phyloP scores from a whole-genome alignment of 1,139 yeast species.

The Protomyces inundatus region DNA sequence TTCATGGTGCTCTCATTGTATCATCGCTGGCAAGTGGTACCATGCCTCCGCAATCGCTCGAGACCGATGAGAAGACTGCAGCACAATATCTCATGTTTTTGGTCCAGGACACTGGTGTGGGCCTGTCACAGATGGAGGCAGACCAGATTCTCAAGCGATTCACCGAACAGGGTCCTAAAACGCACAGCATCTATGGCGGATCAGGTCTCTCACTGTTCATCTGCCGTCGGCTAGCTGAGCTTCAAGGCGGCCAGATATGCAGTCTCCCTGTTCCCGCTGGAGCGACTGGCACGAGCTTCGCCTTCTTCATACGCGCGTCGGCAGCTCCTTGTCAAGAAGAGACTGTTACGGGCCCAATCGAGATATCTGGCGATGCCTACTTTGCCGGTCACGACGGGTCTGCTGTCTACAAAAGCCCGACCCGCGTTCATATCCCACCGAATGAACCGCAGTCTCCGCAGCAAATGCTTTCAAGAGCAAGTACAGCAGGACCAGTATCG shows the following conservation, averaged over 20 bases:
- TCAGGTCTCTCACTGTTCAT: constrained; percentile 31
- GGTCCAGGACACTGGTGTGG: constrained; percentile 1
- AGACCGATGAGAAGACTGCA: neutral
- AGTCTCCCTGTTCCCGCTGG: no score
- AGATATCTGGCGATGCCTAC: neutral
- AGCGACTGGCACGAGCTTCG: constrained; percentile 26
- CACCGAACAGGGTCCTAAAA: constrained; percentile 30
- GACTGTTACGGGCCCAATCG: neutral
- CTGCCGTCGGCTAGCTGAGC: constrained; percentile 31
- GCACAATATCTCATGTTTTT: neutral
- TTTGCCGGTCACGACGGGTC: neutral
- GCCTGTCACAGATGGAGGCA: constrained; percentile 1
- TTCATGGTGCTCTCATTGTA: neutral
- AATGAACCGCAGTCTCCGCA: neutral
- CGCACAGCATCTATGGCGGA: constrained; percentile 31
- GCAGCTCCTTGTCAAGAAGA: neutral
- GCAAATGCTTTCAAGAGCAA: neutral
- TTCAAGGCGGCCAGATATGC: constrained; percentile 31
- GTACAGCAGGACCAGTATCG: neutral
- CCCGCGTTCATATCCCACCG: neutral
- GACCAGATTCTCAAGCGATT: constrained; percentile 27
- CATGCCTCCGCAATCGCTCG: no score
- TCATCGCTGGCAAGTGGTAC: no score
- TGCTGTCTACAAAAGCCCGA: neutral
- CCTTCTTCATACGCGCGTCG: constrained; percentile 27